Evolutionary conservation across 2,329 filamentous ascomycete species (phyloP).

Genomic region (Stenocarpella maydis): DNA sequence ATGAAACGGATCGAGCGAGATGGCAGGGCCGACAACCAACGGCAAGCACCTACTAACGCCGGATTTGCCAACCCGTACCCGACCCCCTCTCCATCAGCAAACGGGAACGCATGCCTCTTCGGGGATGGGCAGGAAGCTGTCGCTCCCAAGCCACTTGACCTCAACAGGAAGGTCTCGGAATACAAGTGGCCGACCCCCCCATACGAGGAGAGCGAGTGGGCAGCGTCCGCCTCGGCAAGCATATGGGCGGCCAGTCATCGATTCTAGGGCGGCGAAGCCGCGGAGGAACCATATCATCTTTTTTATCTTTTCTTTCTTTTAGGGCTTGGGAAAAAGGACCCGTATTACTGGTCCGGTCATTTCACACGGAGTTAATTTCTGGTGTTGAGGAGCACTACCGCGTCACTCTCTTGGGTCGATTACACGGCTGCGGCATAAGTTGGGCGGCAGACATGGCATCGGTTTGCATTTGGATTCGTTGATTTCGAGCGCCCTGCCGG

Average conservation of each 20-base stretch:
- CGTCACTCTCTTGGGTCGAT: conserved; percentile 29
- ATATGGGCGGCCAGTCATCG: conserved; percentile 78
- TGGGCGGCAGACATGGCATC: conserved; percentile 28
- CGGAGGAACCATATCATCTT: conserved; percentile 4
- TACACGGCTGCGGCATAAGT: conserved; percentile 27
- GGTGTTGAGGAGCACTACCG: conserved; percentile 30
- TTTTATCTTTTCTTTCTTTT: background rate
- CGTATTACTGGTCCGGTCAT: conserved; percentile 32
- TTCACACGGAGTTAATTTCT: conserved; percentile 31
- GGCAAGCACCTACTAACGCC: conserved; percentile 72
- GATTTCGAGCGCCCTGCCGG: conserved; percentile 30
- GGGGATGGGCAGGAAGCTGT: conserved; percentile 68
- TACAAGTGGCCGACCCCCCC: conserved; percentile 94
- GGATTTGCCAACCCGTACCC: conserved; percentile 69
- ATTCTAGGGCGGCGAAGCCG: conserved; percentile 53
- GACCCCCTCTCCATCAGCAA: conserved; percentile 80
- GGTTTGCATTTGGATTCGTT: conserved; percentile 34
- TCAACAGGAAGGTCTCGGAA: conserved; percentile 64
- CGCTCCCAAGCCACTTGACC: conserved; percentile 75
- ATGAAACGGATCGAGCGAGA: conserved; percentile 74
- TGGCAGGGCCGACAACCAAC: conserved; percentile 55
- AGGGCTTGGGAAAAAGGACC: conserved; percentile 24
- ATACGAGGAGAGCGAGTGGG: conserved; percentile 94
- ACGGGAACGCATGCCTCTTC: conserved; percentile 79
- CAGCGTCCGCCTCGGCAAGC: conserved; percentile 80